Evolutionary conservation across 2,329 filamentous ascomycete species (phyloP), one percentile per base, ranked within the genome.

Genomic region (Xylaria sp.): DNA sequence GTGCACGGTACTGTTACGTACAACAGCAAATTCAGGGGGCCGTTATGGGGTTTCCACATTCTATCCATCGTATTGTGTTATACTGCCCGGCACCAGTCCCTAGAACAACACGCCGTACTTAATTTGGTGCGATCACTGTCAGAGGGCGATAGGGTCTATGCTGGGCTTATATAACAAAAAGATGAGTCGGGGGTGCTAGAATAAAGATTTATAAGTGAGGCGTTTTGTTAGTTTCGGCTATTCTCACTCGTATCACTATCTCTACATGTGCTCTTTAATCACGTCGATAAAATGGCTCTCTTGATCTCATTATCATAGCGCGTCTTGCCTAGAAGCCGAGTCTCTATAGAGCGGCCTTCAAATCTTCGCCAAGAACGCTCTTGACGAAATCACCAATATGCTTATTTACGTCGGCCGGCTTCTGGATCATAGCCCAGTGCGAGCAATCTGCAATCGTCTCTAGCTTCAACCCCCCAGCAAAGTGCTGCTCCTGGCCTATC

Each of bases 371-470:
- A 23, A 80, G 58, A 43, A 88, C 81, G 15, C 76, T 78, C 60
- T 84, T 81, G 62, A 96, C 67, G 85, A 93, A 97, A 59, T 83
- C 80, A 58, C 79, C 81, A 68, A 97, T 81, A 62, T 87, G 79
- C 51, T 73, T 74, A 75, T 97, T 97, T 3, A 92, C 85, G 69
- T 89, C 85, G 21, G 82, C 84, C 0, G 89, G 83, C 65, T 85
- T 85, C 80, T 97, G 86, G 80, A 87, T 88, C 73, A 96, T 77
- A 46, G 89, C 91, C 94, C 94, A 98, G 77, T 98, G 95, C 17
- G 83, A 80, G 0, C 89, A 83, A 35, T 88, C 76, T 25, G 58
- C 47, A 21, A 73, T 56, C 7, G 97, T 88, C 73, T 90, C 85
- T 8, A 78, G 82, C 62, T 83, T 81, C 7, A 85, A 90, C 71